Percentiles rank a stretch among this genome's conserved stretches.
These are phyloP conservation scores for Mallotus nudiflorus DNA, from an alignment of 345 rosid genomes.

Conservation along the genomic window DNA sequence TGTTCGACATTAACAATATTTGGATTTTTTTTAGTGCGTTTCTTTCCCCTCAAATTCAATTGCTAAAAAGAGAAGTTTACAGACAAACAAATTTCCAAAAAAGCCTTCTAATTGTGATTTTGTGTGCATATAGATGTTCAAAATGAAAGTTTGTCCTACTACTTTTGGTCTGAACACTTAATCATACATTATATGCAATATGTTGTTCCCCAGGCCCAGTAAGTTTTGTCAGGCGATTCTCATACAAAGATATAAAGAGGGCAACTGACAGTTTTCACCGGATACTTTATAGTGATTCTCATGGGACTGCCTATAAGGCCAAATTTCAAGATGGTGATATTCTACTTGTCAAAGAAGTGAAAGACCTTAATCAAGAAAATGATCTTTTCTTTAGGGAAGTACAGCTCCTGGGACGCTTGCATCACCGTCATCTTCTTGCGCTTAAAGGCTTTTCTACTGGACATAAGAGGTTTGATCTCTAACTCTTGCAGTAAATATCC, in stretches of 20 bases:
- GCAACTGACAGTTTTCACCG: slow-evolving; percentile 75
- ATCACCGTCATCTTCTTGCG: slow-evolving; percentile 91
- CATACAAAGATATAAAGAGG: slow-evolving; percentile 68
- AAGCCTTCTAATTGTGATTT: no score
- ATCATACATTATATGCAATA: background rate
- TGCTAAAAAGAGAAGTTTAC: no score
- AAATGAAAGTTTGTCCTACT: background rate
- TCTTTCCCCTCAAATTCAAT: no score
- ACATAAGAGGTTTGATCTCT: slow-evolving; percentile 49
- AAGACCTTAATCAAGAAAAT: slow-evolving; percentile 43
- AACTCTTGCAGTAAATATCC: background rate
- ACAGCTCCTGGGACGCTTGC: slow-evolving; percentile 70
- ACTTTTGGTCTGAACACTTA: background rate
- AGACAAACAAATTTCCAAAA: no score
- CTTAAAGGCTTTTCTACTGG: slow-evolving; percentile 79
- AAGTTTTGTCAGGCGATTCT: slow-evolving; percentile 53
- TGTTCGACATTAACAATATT: no score
- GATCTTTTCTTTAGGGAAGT: slow-evolving; percentile 68
- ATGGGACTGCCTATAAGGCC: slow-evolving; percentile 73
- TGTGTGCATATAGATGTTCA: no score
- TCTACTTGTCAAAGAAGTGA: slow-evolving; percentile 73
- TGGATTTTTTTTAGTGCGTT: no score
- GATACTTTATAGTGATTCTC: slow-evolving; percentile 56
- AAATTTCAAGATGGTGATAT: slow-evolving; percentile 63
- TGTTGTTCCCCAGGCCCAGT: slow-evolving; percentile 46